Base-by-base conservation (phyloP, 192 early-diverging fungal species). In the Backusella australiensis region DNA sequence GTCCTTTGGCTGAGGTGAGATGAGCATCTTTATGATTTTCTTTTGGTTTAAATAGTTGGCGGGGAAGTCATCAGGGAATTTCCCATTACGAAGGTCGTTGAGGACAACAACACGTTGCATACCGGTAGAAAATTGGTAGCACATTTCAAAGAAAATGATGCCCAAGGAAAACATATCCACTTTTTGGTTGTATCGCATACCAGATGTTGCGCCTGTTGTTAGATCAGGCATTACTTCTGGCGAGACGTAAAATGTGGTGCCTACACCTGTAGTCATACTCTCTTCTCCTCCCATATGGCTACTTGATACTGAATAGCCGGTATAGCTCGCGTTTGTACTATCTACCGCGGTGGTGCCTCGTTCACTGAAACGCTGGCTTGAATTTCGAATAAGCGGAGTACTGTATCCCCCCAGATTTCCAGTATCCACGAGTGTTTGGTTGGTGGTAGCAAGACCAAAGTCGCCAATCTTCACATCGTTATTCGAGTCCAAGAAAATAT, bases 201-300 rank as follows among this genome's bases (percentile, higher is more conserved):
- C 83, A 29, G 81, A 69, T 1, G 80, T 67, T 1, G 80, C 79
- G 34, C 85, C 81, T 34, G 84, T 81, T 19, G 81, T 65, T 5
- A 84, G 77, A 38, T 88, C 86, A 0, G 82, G 85, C 19, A 96
- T 91, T 29, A 94, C 93, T 41, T 88, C 87, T 0, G 85, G 86
- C 12, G 96, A 95, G 36, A 94, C 94, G 79, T 99, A 99, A 19
- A 97, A 92, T 0, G 93, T 91, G 0, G 97, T 99, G 1, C 97
- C 97, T 21, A 98, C 90, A 35, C 95, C 96, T 0, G 87, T 89
- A 0, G 94, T 95, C 80, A 94, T 77, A 23, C 91, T 90, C 52
- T 87, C 89, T 6, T 92, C 91, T 34, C 66, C 67, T 42, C 29
- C 78, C 74, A 34, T 44, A 68, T 63, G 80, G 67, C 19, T 65